Base-by-base conservation (phyloP, 345 rosid genomes). In the Aquilaria yunnanensis region DNA sequence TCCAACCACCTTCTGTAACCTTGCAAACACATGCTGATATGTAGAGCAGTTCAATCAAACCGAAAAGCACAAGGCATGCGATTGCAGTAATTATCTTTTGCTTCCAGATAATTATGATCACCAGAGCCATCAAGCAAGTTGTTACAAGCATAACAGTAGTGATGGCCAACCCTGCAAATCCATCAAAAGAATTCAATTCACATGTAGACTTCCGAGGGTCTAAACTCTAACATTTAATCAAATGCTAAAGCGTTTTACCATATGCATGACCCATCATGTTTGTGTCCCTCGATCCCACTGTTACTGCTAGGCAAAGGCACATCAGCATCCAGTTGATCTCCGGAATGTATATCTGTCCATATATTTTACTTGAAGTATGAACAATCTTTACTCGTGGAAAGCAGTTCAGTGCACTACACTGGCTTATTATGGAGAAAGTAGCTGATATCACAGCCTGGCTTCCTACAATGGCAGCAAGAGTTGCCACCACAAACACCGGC, bases 391-490 rank as follows among this genome's bases (percentile, higher is more conserved):
- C 88, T 0, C 83, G 85, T 43, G 98, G 98, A 62, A 93, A 93
- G 76, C 98, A 93, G 48, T 88, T 86, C 33, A 85, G 78, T 12
- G 96, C 90, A 63, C 81, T 78, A 51, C 91, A 87, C 74, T 92
- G 98, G 70, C 93, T 89, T 73, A 87, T 77, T 61, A 84, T 75
- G 54, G 98, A 84, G 77, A 92, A 92, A n/a, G 98, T 90, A 54
- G 93, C 97, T 9, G 88, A 84, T 66, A 92, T 78, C 7, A 87
- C 91, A 62, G 98, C 97, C 74, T 89, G 97, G 66, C 98, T 87
- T 78, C 96, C 93, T 5, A 92, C 88, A 6, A 87, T 74, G 32
- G 96, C 84, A 51, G 98, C 96, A 70, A 83, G 71, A 74, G 85
- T 92, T 56, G 98, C 91, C 58, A 89, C 84, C 10, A 85, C 74